These are phyloP conservation scores for Podospora comata DNA, from an alignment of 495 filamentous ascomycete species.

Conservation along the genomic window DNA sequence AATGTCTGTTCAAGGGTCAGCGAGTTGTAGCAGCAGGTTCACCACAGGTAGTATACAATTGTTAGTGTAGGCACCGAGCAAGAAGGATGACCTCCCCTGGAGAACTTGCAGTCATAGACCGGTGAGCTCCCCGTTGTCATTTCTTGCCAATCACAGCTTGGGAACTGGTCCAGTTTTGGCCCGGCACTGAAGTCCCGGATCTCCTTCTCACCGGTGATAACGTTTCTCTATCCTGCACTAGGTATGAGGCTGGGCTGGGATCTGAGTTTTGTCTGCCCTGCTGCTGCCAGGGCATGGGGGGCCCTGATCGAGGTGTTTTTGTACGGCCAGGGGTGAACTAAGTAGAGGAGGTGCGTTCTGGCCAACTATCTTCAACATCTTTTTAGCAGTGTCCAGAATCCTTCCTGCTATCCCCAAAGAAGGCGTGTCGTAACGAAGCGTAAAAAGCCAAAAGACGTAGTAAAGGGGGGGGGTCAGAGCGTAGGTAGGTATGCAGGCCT, in stretches of 20 bases:
- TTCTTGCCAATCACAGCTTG: neutral
- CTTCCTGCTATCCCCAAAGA: neutral
- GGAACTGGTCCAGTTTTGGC: neutral
- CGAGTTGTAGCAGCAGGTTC: neutral
- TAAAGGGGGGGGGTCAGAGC: neutral
- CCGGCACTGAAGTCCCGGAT: neutral
- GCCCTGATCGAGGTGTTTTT: neutral
- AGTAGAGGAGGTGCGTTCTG: neutral
- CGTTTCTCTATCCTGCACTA: neutral
- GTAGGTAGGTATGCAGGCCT: neutral
- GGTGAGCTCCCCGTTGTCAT: neutral
- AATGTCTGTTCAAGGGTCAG: no score
- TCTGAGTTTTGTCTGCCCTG: no score
- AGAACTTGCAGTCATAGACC: neutral
- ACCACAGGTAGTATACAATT: no score
- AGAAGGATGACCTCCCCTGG: no score
- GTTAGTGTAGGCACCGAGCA: neutral
- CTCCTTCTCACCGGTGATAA: neutral
- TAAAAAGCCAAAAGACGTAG: neutral
- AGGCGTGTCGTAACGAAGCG: neutral
- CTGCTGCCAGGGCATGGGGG: neutral
- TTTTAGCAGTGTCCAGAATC: neutral
- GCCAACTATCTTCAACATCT: neutral
- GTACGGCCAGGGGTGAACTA: neutral
- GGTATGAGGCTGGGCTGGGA: neutral